Base-by-base conservation (phyloP, 2,329 filamentous ascomycete genomes). In the Simplicillium aogashimaense region DNA sequence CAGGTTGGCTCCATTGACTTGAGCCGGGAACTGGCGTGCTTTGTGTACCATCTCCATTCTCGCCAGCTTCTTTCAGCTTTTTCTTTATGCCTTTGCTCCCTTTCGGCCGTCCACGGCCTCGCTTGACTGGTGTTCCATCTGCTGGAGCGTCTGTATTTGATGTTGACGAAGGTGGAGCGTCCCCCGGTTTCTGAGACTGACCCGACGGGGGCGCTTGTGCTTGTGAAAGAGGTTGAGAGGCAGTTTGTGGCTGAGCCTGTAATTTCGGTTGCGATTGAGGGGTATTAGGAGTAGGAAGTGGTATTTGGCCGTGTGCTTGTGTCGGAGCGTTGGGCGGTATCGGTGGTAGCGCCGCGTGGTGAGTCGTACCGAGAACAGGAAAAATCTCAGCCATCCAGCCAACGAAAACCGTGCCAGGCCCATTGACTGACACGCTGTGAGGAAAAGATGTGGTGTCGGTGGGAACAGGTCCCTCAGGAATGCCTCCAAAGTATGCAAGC, bases 321-420 rank as follows among this genome's bases (percentile, higher is more conserved):
- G 16, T 38, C 25, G 29, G 41, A 8, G 20, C 18, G 16, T 36
- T 29, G 4, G 38, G n/a, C 12, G 38, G 29, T 7, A 32, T 28
- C n/a, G 38, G 31, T 15, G 36, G 17, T 13, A 36, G 17, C 8
- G 35, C 12, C 3, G 38, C 29, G 20, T 42, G 53, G 18, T 37
- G 25, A 41, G 43, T 28, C 15, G 35, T 45, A 36, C 53, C 42
- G 57, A 55, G 41, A 29, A 59, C 63, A 14, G 76, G 76, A 44
- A 81, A 82, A 40, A 82, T 77, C 50, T 81, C 77, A 11, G 74
- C 63, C 35, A 81, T 58, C 76, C 77, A 81, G 15, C 73, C 70
- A 25, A 82, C 65, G 43, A 81, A 75, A 10, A 76, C 58, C 15
- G 68, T 66, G 2, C 77, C 78, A 2, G 69, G 60, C 3, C 77